These are phyloP conservation scores for Linaria vulgaris DNA, from an alignment of 257 asterid genomes.

Conservation along the genomic window DNA sequence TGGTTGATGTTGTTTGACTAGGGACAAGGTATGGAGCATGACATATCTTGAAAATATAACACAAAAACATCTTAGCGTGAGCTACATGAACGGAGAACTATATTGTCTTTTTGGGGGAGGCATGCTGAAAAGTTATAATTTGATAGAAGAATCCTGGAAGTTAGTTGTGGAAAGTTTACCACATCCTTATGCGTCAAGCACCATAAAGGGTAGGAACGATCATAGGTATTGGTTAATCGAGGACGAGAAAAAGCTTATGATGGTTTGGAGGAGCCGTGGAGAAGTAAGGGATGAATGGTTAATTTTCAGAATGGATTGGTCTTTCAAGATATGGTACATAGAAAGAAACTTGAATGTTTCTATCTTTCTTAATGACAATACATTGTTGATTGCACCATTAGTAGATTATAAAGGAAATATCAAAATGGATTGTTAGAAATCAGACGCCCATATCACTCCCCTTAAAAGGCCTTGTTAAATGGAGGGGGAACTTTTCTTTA, in stretches of 20 bases:
- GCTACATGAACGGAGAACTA: background rate
- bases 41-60: background rate
- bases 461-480: no score
- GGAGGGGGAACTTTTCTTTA: no score
- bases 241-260: background rate
- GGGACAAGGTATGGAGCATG: background rate
- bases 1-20: background rate
- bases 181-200: no score
- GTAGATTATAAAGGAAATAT: no score
- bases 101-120: slow-evolving; percentile 4
- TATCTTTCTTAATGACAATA: background rate
- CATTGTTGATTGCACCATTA: background rate
- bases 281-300: background rate
- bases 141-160: background rate
- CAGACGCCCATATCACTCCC: no score
- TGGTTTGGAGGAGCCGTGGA: background rate
- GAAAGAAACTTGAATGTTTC: slow-evolving; percentile 2
- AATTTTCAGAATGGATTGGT: slow-evolving; percentile 11
- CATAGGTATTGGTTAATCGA: background rate
- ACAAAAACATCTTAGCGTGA: background rate
- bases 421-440: no score
- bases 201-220: no score
- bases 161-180: background rate
- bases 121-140: background rate
- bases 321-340: background rate